Conservation (phyloP, 306 rosid species). For the Lotus japonicus region DNA sequence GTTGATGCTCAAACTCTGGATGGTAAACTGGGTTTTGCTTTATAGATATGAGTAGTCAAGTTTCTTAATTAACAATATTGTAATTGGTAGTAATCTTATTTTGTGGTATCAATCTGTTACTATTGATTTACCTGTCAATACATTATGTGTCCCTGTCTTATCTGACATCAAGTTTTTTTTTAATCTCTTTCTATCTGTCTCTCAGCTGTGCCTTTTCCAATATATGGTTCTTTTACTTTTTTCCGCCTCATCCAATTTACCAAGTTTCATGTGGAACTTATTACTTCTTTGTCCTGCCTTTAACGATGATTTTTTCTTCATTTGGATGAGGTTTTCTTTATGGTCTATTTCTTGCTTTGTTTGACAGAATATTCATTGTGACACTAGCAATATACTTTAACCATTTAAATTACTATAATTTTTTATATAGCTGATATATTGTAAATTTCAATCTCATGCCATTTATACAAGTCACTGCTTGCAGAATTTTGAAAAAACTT, state of each 20-base stretch:
- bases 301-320: not conserved
- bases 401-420: not conserved
- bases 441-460: conserved; percentile 8
- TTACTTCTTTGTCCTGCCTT: not conserved
- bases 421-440: not conserved
- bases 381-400: not conserved
- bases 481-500: not conserved
- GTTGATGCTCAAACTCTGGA: conserved; percentile 74
- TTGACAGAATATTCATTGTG: not conserved
- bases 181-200: not conserved
- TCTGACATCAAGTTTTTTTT: not conserved
- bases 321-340: not conserved
- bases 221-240: not conserved
- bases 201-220: not conserved
- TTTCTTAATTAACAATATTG: conserved; percentile 3
- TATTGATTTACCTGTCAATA: not conserved
- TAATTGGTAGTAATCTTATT: not conserved
- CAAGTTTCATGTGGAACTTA: not conserved
- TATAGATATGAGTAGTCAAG: not conserved
- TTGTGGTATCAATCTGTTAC: not conserved
- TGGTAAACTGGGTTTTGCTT: conserved; percentile 38
- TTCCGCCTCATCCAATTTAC: not conserved
- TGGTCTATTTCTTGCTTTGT: not conserved
- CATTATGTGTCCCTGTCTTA: not conserved
- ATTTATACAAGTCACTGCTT: not conserved